Evolutionary conservation across 169 alveolate genomes (phyloP).

Genomic region (Plasmodium vivax): DNA sequence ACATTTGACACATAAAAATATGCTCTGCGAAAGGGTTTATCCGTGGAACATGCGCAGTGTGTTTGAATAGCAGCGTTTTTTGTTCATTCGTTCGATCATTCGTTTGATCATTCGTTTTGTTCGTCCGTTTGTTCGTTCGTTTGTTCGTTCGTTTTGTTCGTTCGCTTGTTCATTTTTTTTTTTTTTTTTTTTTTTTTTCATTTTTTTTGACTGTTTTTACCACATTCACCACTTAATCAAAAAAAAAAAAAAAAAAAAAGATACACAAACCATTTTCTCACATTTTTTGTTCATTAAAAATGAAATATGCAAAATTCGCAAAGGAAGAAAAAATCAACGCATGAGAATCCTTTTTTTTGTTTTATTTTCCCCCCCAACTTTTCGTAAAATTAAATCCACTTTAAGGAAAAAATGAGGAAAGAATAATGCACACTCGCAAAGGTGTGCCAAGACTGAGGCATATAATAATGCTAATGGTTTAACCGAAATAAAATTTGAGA

Average conservation of each 20-base stretch:
- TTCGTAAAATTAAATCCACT: background rate
- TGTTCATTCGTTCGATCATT: background rate
- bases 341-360: background rate
- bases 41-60: background rate
- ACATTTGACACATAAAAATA: constrained; percentile 1
- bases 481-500: background rate
- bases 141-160: background rate
- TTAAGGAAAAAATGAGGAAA: background rate
- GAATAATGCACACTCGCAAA: constrained; percentile 22
- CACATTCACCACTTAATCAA: background rate
- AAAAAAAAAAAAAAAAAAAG: constrained; percentile 2
- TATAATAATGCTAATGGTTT: constrained; percentile 6
- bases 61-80: background rate
- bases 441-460: constrained; percentile 8
- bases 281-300: background rate
- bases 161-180: background rate
- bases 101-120: background rate
- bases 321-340: background rate
- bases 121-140: background rate
- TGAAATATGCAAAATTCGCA: background rate
- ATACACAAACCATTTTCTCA: background rate
- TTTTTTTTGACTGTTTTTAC: background rate
- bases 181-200: background rate
- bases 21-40: background rate
- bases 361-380: background rate